Evolutionary conservation across 345 rosid genomes (phyloP).

Genomic region (Fremontodendron californicum): DNA sequence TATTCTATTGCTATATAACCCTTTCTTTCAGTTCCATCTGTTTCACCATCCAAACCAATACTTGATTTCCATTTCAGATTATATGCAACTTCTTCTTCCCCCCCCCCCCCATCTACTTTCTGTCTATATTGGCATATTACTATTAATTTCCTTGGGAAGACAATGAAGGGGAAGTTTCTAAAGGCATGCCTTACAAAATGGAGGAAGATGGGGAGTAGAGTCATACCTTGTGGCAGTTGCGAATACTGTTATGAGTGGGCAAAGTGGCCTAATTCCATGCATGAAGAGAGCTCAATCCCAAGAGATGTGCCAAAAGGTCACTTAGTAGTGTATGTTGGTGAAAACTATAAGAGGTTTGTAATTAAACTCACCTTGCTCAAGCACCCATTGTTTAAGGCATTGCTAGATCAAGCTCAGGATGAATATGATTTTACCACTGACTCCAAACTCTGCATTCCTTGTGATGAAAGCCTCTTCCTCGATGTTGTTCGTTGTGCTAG

Average conservation of each 20-base stretch:
- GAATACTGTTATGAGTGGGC: constrained; percentile 45
- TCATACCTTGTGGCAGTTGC: constrained; percentile 42
- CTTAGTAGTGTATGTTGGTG: constrained; percentile 77
- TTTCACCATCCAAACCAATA: constrained; percentile 20
- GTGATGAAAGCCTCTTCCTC: constrained; percentile 65
- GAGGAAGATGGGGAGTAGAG: constrained; percentile 48
- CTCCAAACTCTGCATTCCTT: constrained; percentile 77
- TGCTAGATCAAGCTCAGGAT: constrained; percentile 73
- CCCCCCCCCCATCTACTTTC: constrained; percentile 11
- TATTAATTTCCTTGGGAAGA: not conserved
- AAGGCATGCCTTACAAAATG: constrained; percentile 47
- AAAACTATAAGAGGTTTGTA: constrained; percentile 59
- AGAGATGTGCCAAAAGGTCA: constrained; percentile 86
- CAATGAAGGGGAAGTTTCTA: constrained; percentile 40
- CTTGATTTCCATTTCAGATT: not conserved
- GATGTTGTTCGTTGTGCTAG: constrained; percentile 62
- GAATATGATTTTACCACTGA: constrained; percentile 54
- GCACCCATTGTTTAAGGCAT: constrained; percentile 72
- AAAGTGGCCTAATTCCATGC: constrained; percentile 34
- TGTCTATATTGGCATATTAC: constrained; percentile 13
- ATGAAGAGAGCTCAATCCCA: constrained; percentile 49
- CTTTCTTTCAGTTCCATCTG: constrained; percentile 17
- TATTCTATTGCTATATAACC: constrained; percentile 36
- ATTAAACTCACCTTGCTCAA: constrained; percentile 61
- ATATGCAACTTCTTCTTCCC: constrained; percentile 14